Percentiles rank a stretch among this genome's conserved stretches.
These are phyloP conservation scores for Globisporangium echinulatum DNA, from an alignment of 352 stramenopile genomes.

Conservation along the genomic window DNA sequence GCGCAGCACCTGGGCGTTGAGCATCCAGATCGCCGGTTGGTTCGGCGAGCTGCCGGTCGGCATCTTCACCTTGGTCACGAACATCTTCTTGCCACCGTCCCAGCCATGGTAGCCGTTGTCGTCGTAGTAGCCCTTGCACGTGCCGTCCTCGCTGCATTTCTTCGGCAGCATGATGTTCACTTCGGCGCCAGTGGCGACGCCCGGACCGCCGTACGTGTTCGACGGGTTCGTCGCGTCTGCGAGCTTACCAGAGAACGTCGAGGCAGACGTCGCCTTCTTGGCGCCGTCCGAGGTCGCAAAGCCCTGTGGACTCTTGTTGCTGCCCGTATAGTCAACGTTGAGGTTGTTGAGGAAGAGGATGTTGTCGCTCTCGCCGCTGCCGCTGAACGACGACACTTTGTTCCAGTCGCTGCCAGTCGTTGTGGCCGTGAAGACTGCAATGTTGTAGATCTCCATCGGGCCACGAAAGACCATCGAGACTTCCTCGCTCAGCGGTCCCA, in stretches of 20 bases:
- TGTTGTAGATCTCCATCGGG: conserved; percentile 57
- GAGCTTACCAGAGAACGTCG: conserved; percentile 39
- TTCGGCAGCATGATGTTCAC: conserved; percentile 70
- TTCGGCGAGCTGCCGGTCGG: conserved; percentile 30
- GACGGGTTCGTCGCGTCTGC: conserved; percentile 41
- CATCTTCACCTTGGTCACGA: conserved; percentile 69
- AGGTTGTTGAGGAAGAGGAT: conserved; percentile 62
- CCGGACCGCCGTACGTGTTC: conserved; percentile 33
- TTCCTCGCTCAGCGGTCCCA: conserved; percentile 48
- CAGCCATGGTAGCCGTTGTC: conserved; percentile 65
- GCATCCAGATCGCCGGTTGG: conserved; percentile 67
- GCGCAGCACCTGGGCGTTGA: conserved; percentile 64
- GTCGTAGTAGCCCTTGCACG: conserved; percentile 65
- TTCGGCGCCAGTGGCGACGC: conserved; percentile 54
- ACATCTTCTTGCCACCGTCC: conserved; percentile 73
- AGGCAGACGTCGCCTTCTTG: conserved; percentile 21
- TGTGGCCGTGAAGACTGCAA: conserved; percentile 33
- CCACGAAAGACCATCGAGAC: conserved; percentile 52
- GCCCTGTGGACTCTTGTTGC: conserved; percentile 37
- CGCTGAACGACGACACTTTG: conserved; percentile 40
- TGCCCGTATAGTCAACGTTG: conserved; percentile 48
- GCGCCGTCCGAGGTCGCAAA: conserved; percentile 29
- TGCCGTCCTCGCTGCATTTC: conserved; percentile 35
- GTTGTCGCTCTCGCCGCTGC: conserved; percentile 28
- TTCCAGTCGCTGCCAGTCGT: conserved; percentile 23